phyloP scores from a whole-genome alignment of 2,329 filamentous ascomycete genomes.

The Pestalotiopsis sp. region DNA sequence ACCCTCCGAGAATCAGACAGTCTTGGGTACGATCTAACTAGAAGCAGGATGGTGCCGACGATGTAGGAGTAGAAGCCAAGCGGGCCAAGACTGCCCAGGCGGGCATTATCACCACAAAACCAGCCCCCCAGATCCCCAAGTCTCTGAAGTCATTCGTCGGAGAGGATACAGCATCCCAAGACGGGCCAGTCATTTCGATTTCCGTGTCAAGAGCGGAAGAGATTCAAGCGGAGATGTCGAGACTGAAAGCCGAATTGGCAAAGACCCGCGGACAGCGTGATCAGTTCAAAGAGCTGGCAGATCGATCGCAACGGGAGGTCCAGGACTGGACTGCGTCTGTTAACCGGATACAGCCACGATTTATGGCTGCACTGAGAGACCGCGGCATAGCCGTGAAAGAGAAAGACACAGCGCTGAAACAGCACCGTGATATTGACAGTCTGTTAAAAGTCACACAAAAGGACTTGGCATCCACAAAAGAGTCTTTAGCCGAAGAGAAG shows the following conservation, averaged over 20 bases:
- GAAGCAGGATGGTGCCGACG: constrained; percentile 36
- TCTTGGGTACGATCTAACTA: constrained; percentile 19
- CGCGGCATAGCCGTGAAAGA: constrained; percentile 50
- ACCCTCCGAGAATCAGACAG: neutral
- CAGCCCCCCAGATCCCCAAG: constrained; percentile 28
- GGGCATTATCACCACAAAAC: constrained; percentile 24
- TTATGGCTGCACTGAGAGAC: constrained; percentile 43
- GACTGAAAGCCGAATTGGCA: constrained; percentile 37
- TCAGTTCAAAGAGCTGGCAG: constrained; percentile 43
- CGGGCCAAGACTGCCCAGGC: constrained; percentile 32
- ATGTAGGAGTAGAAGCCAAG: constrained; percentile 28
- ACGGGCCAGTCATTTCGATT: constrained; percentile 29
- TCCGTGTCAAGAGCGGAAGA: constrained; percentile 33
- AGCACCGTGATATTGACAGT: constrained; percentile 35
- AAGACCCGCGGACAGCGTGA: constrained; percentile 35
- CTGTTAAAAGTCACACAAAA: constrained; percentile 39
- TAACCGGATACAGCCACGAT: constrained; percentile 42
- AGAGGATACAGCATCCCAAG: constrained; percentile 19
- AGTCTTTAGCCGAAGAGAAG: constrained; percentile 38
- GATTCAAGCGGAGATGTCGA: constrained; percentile 33
- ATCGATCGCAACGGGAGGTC: constrained; percentile 46
- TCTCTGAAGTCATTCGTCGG: constrained; percentile 32
- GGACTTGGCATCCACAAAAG: constrained; percentile 40
- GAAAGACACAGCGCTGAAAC: constrained; percentile 37
- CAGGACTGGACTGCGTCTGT: constrained; percentile 48